Evolutionary conservation across 305 asterid genomes (phyloP).

Genomic region (Withania somnifera): DNA sequence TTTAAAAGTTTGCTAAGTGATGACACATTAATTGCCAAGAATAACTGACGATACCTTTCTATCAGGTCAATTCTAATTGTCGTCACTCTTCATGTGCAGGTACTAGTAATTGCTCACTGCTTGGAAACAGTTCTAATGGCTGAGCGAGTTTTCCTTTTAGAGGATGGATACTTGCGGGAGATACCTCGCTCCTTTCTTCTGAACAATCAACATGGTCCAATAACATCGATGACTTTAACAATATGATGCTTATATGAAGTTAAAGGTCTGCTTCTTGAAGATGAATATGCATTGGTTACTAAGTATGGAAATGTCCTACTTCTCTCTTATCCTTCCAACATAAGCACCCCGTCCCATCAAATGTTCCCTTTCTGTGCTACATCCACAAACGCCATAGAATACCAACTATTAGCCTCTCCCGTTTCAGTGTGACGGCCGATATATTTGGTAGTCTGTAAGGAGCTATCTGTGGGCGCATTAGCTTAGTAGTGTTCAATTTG

Average conservation of each 20-base stretch:
- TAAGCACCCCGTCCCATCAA: not conserved
- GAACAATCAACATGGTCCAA: constrained; percentile 21
- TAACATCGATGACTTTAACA: constrained; percentile 21
- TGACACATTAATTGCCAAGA: not conserved
- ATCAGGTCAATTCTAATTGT: not conserved
- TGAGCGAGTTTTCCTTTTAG: constrained; percentile 45
- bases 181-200: constrained; percentile 46
- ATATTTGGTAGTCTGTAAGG: not conserved
- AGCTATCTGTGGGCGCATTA: not conserved
- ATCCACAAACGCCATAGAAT: not conserved
- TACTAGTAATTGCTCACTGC: constrained; percentile 78
- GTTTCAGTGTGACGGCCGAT: not conserved
- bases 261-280: not conserved
- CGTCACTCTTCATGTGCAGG: constrained; percentile 30
- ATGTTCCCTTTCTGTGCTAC: not conserved
- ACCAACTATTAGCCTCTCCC: not conserved
- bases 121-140: constrained; percentile 82
- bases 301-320: not conserved
- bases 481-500: not conserved
- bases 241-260: constrained; percentile 14
- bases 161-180: constrained; percentile 57
- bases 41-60: not conserved
- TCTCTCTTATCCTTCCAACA: not conserved
- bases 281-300: not conserved
- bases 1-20: not conserved